phyloP scores from a whole-genome alignment of 192 early-diverging fungal species.

The Phycomyces nitens region DNA sequence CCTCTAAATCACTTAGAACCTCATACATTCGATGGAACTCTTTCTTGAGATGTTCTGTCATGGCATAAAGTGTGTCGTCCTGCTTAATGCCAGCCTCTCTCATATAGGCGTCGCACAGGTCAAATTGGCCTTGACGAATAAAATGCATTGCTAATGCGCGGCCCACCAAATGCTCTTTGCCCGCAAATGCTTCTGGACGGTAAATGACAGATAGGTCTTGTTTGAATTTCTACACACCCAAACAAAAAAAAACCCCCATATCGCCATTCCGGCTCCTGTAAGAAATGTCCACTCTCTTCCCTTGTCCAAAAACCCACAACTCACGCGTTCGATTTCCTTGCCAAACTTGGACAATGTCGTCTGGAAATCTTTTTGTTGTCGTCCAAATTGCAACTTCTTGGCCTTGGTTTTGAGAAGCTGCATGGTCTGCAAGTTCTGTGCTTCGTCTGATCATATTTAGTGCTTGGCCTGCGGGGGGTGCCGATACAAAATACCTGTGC shows the following conservation, averaged over 20 bases:
- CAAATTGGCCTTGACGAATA: constrained; percentile 85
- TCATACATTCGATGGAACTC: constrained; percentile 84
- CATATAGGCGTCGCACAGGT: constrained; percentile 65
- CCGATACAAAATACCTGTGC: neutral
- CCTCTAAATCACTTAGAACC: constrained; percentile 62
- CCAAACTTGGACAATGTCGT: constrained; percentile 59
- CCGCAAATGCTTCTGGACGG: constrained; percentile 73
- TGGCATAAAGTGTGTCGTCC: constrained; percentile 42
- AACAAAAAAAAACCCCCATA: constrained; percentile 13
- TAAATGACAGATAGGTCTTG: constrained; percentile 56
- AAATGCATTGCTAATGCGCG: constrained; percentile 72
- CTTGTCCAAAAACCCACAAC: neutral
- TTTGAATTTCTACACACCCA: constrained; percentile 58
- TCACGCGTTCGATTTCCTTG: constrained; percentile 72
- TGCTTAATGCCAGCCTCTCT: constrained; percentile 25
- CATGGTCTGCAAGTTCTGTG: constrained; percentile 3
- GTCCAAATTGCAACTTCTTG: constrained; percentile 29
- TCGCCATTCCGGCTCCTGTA: too few species aligned
- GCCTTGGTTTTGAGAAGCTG: constrained; percentile 7
- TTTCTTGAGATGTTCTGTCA: constrained; percentile 41
- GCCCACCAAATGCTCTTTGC: constrained; percentile 60
- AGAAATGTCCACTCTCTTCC: too few species aligned
- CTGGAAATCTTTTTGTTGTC: constrained; percentile 66
- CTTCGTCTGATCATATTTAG: constrained; percentile 10
- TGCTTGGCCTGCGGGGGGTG: neutral